A percentile compares a stretch with the other conserved stretches of the same genome.
phyloP scores from a whole-genome alignment of 306 rosid genomes.

The Prinsepia uniflora region DNA sequence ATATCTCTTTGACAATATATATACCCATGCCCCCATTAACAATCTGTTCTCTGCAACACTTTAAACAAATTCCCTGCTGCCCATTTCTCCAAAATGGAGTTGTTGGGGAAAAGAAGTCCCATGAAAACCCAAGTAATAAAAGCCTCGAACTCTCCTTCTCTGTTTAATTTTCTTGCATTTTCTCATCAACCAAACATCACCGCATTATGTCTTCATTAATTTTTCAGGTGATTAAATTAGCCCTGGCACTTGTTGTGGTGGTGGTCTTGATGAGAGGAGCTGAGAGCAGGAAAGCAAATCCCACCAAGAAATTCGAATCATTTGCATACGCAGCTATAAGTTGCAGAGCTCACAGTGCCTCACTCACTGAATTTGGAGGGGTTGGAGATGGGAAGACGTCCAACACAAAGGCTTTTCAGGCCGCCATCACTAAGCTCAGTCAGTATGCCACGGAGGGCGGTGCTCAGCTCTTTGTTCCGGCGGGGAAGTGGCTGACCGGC shows the following conservation, averaged over 20 bases:
- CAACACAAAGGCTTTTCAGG: constrained; percentile 42
- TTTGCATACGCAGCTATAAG: constrained; percentile 39
- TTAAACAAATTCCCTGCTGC: constrained; percentile 5
- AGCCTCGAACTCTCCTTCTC: background rate
- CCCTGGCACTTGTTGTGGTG: constrained; percentile 10
- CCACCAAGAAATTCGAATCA: constrained; percentile 3
- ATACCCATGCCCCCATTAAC: background rate
- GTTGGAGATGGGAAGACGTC: constrained; percentile 52
- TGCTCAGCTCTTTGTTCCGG: constrained; percentile 45
- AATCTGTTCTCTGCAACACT: constrained; percentile 9
- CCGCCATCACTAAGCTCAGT: constrained; percentile 32
- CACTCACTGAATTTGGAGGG: constrained; percentile 45
- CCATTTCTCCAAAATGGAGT: constrained; percentile 15
- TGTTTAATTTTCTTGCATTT: constrained; percentile 9
- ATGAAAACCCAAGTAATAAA: constrained; percentile 28
- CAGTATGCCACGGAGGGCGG: constrained; percentile 33
- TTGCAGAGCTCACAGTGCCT: constrained; percentile 47
- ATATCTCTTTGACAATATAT: background rate
- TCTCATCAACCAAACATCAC: background rate
- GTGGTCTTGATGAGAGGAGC: constrained; percentile 10
- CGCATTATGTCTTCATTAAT: background rate
- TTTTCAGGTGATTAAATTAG: constrained; percentile 27
- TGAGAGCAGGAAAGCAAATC: constrained; percentile 22
- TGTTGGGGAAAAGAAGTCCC: constrained; percentile 11
- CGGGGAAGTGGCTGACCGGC: constrained; percentile 46